Conservation (phyloP, 108 stramenopile species). For the Cyclotella atomus region DNA sequence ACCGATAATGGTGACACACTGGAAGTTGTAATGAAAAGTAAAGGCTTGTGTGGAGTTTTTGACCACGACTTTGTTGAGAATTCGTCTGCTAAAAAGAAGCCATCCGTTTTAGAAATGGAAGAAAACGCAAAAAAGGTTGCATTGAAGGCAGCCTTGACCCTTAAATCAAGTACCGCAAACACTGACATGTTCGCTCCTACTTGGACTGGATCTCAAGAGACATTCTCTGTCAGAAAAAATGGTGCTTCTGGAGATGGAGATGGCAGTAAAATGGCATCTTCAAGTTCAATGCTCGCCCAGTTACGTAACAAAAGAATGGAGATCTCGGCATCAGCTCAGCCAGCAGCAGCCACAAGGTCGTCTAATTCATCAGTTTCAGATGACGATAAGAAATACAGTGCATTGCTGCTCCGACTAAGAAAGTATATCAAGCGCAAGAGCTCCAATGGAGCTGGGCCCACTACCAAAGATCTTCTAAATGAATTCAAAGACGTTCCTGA, state of each 20-base stretch:
- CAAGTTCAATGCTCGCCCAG: slow-evolving; percentile 58
- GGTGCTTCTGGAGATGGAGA: neutral
- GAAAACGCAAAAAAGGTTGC: slow-evolving; percentile 73
- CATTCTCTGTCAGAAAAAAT: slow-evolving; percentile 1
- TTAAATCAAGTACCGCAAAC: slow-evolving; percentile 56
- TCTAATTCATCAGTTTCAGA: slow-evolving; percentile 15
- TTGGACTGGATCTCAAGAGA: slow-evolving; percentile 69
- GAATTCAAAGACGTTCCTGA: slow-evolving; percentile 69
- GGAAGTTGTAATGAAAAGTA: slow-evolving; percentile 72
- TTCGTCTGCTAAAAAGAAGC: slow-evolving; percentile 38
- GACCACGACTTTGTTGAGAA: slow-evolving; percentile 58
- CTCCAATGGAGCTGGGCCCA: slow-evolving; percentile 50
- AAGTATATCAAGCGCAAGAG: slow-evolving; percentile 49
- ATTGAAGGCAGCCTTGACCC: slow-evolving; percentile 57
- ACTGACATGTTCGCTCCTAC: slow-evolving; percentile 56
- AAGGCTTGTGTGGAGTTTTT: slow-evolving; percentile 83
- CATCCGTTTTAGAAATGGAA: slow-evolving; percentile 75
- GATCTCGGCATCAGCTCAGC: slow-evolving; percentile 37
- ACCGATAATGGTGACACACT: slow-evolving; percentile 58
- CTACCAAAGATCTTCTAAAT: slow-evolving; percentile 67
- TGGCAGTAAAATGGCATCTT: slow-evolving; percentile 31
- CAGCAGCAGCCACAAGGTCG: neutral
- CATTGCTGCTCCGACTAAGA: slow-evolving; percentile 54
- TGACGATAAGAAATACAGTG: slow-evolving; percentile 46
- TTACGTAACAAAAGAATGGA: slow-evolving; percentile 56